Evolutionary conservation across 352 stramenopile genomes (phyloP), one percentile per base, ranked within the genome.

Genomic region (Pythium volutum): DNA sequence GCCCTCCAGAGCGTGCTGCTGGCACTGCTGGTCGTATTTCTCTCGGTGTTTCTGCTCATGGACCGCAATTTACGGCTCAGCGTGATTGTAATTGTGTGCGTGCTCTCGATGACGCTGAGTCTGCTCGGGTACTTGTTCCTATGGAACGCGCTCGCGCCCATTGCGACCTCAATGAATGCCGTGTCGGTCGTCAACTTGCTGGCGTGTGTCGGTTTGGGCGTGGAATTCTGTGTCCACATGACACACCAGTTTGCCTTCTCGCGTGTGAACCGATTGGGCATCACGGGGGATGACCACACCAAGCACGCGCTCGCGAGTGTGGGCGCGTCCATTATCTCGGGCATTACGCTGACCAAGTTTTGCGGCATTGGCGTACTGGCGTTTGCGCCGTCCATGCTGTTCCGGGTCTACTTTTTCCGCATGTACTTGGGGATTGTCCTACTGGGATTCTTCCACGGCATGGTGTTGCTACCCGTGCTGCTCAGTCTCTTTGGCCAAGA

Each of bases 321-420:
- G 45, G 87, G 87, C 18, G 74, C 81, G 11, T 95, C 84, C 0
- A 84, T 97, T 46, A 73, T 97, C 39, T 95, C 81, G n/a, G 90
- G 90, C 27, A 97, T 97, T 61, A 97, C 90, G 38, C 67, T 97
- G 34, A 97, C 90, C 53, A 97, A 97, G 72, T 81, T 96, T 50
- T 93, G 91, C 25, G 90, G 90, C 50, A 91, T 97, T 46, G 79
- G 81, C 10, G 87, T 97, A 27, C 67, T 97, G 12, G 86, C 86
- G 15, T 95, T 97, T 39, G 90, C 90, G 42, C 87, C 84, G n/a
- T 96, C 88, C 33, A 88, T 94, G 74, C 56, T 97, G 29, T 97
- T 97, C 60, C 84, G 87, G 29, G 77, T 97, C 11, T 97, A 97
- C 62, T 97, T 97, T 60, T 97, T 97, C 76, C 79, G 90, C 55